Base-by-base conservation (phyloP, 306 rosid genomes). In the Dryas alaskensis region DNA sequence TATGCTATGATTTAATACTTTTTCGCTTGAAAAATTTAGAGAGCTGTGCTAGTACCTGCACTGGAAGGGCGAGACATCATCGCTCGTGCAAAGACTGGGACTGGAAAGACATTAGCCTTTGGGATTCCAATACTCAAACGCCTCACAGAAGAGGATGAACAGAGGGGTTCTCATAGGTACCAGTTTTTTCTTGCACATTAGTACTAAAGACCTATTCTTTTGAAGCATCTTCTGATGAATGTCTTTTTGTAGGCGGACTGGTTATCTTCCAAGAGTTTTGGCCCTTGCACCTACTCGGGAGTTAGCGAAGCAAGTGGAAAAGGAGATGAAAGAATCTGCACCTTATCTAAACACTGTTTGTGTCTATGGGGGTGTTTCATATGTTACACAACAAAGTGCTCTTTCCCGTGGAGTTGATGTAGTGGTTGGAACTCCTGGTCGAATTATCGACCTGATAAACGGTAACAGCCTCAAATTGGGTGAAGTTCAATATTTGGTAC, bases 391-490 rank as follows among this genome's bases (percentile, higher is more conserved):
- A 72, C 99, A 94, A 79, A 83, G 60, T 85, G 92, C 99, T 14
- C 99, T 94, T 81, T 73, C 95, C 0, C 96, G 96, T 10, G 99
- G 99, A 53, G 99, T 94, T 76, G 99, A 94, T 77, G 99, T 94
- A 27, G 99, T 94, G 51, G 99, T 94, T 67, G 99, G 99, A 63
- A 94, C 99, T 7, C 99, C 99, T 16, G 99, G 99, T 75, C 89
- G 99, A 58, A 73, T 94, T 60, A 94, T 94, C 65, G 99, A 94
- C 84, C 88, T 94, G 65, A 83, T 92, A 75, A 92, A 94, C 4
- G 98, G 99, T 45, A 85, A 79, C 69, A 94, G 90, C 77, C 97
- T 94, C 75, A 92, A 87, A 67, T 67, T 94, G 81, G 81, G 86
- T 13, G 98, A 94, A 79, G 92, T 94, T 53, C 84, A 88, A 76